Evolutionary conservation across 306 rosid species (phyloP), one percentile per base, ranked within the genome.

Genomic region (Ochetophila trinervis): DNA sequence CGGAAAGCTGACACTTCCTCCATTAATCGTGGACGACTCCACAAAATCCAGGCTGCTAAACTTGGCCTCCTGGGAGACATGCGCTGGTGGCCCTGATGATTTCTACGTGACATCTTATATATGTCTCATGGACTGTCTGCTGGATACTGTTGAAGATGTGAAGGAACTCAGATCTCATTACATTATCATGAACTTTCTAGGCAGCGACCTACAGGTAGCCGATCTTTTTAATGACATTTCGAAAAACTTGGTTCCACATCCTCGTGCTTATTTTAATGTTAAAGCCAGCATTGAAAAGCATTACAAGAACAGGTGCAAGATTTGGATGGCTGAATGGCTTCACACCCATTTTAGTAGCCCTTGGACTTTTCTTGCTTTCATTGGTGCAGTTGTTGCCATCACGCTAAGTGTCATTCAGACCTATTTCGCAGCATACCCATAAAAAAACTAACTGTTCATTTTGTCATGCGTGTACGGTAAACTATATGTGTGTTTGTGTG

Each of bases 21-120:
- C 4, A 17, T 20, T 73, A 24, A 23, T 14, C 6, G 66, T 65
- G 1, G 78, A 73, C 51, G 67, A 73, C n/a, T 73, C 27, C 0
- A 58, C 60, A 6, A 16, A 22, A 23, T 17, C 32, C 14, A 57
- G 8, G 48, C 37, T 65, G n/a, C 23, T 48, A 30, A 65, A 65
- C 24, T 4, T 73, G 0, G 10, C 5, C 1, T 2, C 42, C 42
- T 5, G 6, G 9, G 8, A 36, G 42, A 36, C 42, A 36, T 36
- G 8, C 42, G 9, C 42, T 2, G 42, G 10, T 36, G 6, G 42
- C 10, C 42, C 8, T 5, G 42, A 36, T 36, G 42, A 8, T 8
- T 36, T 8, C 42, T 36, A 7, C 4, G 42, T 36, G 1, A 36
- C 42, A 36, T 36, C 42, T 36, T 36, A 36, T 36, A 36, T 36